Percentiles rank a stretch among this genome's conserved stretches.
Conservation (phyloP, 164 flowering plant genomes). For the Vitis riparia region DNA sequence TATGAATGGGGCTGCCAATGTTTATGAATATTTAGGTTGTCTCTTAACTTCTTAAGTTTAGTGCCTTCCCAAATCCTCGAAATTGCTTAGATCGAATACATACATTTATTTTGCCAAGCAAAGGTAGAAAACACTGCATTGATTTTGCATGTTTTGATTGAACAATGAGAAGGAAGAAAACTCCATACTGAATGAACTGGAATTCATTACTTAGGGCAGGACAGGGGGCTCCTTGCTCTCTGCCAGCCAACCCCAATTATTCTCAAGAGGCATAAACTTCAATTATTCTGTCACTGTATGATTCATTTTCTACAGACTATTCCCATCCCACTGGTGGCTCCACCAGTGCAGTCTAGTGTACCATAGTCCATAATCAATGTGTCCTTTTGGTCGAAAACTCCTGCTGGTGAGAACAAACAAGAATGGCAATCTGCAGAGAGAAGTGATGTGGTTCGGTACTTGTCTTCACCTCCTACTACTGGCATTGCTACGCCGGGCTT, state of each 20-base stretch:
- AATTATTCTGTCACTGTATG: not conserved
- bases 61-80: not conserved
- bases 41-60: not conserved
- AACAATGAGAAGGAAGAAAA: not conserved
- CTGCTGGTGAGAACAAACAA: constrained; percentile 49
- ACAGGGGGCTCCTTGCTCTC: too few species aligned
- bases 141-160: not conserved
- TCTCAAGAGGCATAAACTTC: not conserved
- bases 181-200: too few species aligned
- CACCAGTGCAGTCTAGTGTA: constrained; percentile 50
- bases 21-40: too few species aligned
- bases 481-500: constrained; percentile 82
- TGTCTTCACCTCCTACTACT: constrained; percentile 72
- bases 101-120: not conserved
- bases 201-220: too few species aligned
- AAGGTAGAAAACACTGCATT: too few species aligned
- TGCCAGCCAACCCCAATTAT: too few species aligned
- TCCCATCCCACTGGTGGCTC: constrained; percentile 44
- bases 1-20: too few species aligned
- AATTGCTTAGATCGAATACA: not conserved
- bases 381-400: constrained; percentile 14
- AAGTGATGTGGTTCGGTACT: constrained; percentile 57
- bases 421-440: constrained; percentile 47
- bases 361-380: constrained; percentile 32
- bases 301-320: constrained; percentile 63